Percentiles rank a stretch among this genome's conserved stretches.
phyloP scores from a whole-genome alignment of 768 basidiomycete genomes.

The Asterophora parasitica region DNA sequence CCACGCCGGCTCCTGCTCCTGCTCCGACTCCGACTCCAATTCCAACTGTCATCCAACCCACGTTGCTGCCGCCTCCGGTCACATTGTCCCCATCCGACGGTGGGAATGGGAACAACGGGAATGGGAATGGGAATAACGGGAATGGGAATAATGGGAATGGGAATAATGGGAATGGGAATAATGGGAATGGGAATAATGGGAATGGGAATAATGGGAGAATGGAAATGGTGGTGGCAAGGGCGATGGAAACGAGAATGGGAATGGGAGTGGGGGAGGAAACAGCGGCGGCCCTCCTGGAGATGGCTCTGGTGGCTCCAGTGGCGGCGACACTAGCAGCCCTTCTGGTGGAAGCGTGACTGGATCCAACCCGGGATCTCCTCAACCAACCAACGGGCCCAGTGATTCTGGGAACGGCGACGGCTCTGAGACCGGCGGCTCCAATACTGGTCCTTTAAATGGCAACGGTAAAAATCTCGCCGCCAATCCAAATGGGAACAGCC shows the following conservation, averaged over 20 bases:
- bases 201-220: too few relatives aligned
- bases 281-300: background rate
- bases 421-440: background rate
- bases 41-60: background rate
- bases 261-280: constrained; percentile 1
- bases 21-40: constrained; percentile 14
- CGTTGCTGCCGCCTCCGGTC: background rate
- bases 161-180: too few relatives aligned
- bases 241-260: constrained; percentile 4
- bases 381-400: background rate
- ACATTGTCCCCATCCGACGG: background rate
- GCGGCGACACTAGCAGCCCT: background rate
- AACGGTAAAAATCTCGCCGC: background rate
- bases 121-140: constrained; percentile 13
- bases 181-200: too few relatives aligned
- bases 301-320: constrained; percentile 1
- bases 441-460: background rate
- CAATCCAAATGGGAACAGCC: background rate
- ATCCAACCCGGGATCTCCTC: constrained; percentile 7
- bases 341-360: constrained; percentile 3
- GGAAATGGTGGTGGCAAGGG: constrained; percentile 7
- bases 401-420: background rate
- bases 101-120: constrained; percentile 6
- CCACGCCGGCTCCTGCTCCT: constrained; percentile 13
- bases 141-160: too few relatives aligned